Conservation (phyloP, 108 stramenopile genomes). For the Nannochloropsis granulata region DNA sequence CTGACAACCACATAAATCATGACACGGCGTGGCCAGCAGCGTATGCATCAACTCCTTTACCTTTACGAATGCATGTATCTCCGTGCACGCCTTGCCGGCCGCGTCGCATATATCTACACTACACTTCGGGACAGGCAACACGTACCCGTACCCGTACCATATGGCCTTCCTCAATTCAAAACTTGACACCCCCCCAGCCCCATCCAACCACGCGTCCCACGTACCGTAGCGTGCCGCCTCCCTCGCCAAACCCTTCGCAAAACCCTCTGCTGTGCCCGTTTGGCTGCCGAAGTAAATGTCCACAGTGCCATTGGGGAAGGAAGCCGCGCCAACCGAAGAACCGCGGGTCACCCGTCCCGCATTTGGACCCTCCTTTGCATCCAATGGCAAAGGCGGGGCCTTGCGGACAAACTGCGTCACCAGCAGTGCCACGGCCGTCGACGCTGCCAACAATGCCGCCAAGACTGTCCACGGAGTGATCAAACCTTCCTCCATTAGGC, state of each 20-base stretch:
- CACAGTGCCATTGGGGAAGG: not conserved
- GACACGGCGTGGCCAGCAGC: too few relatives aligned
- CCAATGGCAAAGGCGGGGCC: not conserved
- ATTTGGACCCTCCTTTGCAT: not conserved
- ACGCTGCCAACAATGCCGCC: not conserved
- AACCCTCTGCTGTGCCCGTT: conserved; percentile 95
- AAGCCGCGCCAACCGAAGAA: not conserved
- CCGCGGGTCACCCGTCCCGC: not conserved
- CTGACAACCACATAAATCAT: too few relatives aligned
- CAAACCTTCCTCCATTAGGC: not conserved
- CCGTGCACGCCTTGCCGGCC: too few relatives aligned
- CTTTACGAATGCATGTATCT: too few relatives aligned
- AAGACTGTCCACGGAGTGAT: not conserved
- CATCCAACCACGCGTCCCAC: not conserved
- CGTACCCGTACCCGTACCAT: not conserved
- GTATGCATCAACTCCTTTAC: too few relatives aligned
- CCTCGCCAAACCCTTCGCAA: conserved; percentile 61
- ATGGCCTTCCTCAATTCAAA: not conserved
- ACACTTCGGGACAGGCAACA: too few relatives aligned
- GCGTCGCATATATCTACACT: too few relatives aligned
- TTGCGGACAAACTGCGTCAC: not conserved
- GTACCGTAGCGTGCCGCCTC: conserved; percentile 38
- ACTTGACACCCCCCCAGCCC: not conserved
- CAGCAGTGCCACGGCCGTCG: not conserved
- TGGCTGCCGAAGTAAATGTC: conserved; percentile 81